Percentiles rank a stretch among this genome's conserved stretches.
phyloP scores from a whole-genome alignment of 257 asterid species.

The Jacaranda copaia region DNA sequence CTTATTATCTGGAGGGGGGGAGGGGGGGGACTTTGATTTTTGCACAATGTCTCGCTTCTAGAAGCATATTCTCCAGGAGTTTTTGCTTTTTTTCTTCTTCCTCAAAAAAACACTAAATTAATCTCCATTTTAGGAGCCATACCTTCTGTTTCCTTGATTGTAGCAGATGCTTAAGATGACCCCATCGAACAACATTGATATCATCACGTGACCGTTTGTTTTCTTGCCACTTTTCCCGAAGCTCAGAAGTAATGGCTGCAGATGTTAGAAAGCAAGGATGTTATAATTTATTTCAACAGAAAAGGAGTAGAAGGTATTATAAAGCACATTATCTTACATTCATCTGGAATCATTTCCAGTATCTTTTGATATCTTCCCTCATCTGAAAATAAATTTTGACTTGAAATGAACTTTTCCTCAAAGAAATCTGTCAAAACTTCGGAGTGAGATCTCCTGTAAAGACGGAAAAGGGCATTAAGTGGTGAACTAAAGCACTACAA shows the following conservation, averaged over 20 bases:
- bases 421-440: conserved; percentile 76
- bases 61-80: not conserved
- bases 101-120: not conserved
- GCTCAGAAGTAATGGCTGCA: conserved; percentile 86
- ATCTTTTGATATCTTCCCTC: conserved; percentile 83
- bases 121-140: conserved; percentile 21
- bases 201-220: conserved; percentile 74
- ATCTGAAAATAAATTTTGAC: conserved; percentile 70
- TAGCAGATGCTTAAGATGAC: conserved; percentile 66
- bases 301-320: conserved; percentile 15
- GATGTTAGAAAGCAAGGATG: conserved; percentile 16
- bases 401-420: conserved; percentile 61
- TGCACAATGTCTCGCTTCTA: not conserved
- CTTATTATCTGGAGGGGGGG: not conserved
- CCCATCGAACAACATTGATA: conserved; percentile 75
- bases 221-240: conserved; percentile 78
- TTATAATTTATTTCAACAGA: conserved; percentile 11
- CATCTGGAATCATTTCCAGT: conserved; percentile 89
- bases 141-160: conserved; percentile 90
- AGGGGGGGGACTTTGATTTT: not conserved
- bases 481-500: conserved; percentile 30
- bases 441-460: conserved; percentile 75
- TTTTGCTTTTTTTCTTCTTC: not conserved
- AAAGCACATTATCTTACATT: conserved; percentile 57
- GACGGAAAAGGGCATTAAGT: conserved; percentile 20